phyloP scores from a whole-genome alignment of 148 eudicot genomes.

The Rheum nobile region DNA sequence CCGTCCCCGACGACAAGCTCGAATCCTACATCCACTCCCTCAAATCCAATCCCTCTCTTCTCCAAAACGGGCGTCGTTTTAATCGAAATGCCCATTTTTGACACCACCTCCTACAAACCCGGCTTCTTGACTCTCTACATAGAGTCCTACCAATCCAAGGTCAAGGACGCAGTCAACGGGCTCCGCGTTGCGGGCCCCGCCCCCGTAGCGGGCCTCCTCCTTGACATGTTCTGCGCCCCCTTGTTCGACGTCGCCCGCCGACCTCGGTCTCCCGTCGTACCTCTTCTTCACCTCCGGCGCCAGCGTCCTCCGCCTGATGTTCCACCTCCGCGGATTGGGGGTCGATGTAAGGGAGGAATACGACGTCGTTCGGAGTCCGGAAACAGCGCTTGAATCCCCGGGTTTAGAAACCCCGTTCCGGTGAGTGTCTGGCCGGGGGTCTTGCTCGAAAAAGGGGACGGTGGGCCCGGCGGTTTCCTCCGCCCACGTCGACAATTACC shows the following conservation, averaged over 20 bases:
- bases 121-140: background rate
- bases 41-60: too few species aligned
- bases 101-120: too few species aligned
- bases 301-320: too few species aligned
- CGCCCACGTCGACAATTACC: background rate
- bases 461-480: background rate
- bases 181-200: background rate
- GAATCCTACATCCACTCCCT: background rate
- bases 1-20: constrained; percentile 8
- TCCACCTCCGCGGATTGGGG: too few species aligned
- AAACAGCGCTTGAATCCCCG: background rate
- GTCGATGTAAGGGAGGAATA: background rate
- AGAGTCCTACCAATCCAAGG: background rate
- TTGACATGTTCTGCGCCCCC: constrained; percentile 24
- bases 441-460: background rate
- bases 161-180: background rate
- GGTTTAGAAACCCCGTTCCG: background rate
- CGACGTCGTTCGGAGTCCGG: constrained; percentile 11
- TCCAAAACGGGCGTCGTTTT: too few species aligned
- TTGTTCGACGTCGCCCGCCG: constrained; percentile 16
- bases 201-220: constrained; percentile 11
- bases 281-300: constrained; percentile 15
- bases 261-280: constrained; percentile 16
- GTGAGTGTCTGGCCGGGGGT: background rate
- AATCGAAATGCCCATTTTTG: too few species aligned